Percentiles rank a stretch among this genome's conserved stretches.
phyloP scores from a whole-genome alignment of 2,329 filamentous ascomycete genomes.

The Calonectria leucothoes region DNA sequence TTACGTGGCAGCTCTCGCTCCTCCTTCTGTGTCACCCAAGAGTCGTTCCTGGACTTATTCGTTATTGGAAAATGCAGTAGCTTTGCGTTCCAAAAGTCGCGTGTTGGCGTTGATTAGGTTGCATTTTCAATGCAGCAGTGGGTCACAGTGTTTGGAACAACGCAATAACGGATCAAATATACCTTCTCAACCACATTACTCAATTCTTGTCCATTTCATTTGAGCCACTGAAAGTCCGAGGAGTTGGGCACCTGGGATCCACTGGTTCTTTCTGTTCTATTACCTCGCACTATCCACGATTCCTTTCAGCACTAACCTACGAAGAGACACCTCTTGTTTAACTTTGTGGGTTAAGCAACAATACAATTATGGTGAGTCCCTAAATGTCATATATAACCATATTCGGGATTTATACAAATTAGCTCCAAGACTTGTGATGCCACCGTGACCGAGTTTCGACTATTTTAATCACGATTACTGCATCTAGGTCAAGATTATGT shows the following conservation, averaged over 20 bases:
- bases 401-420: no score
- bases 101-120: neutral
- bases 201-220: neutral
- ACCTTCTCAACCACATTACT: neutral
- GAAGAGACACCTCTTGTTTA: no score
- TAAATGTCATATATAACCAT: neutral
- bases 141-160: neutral
- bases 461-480: neutral
- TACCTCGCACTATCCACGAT: neutral
- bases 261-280: neutral
- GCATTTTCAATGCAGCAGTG: neutral
- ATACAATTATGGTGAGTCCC: neutral
- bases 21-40: neutral
- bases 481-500: neutral
- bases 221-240: neutral
- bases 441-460: neutral
- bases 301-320: neutral
- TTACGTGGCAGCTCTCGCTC: neutral
- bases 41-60: neutral
- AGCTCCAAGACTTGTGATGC: no score
- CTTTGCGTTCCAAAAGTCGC: neutral
- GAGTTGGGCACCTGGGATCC: neutral
- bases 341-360: no score
- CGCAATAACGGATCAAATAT: neutral
- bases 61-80: neutral